Conservation (phyloP, 2,329 filamentous ascomycete species). For the Exophiala phaeomuriformis region DNA sequence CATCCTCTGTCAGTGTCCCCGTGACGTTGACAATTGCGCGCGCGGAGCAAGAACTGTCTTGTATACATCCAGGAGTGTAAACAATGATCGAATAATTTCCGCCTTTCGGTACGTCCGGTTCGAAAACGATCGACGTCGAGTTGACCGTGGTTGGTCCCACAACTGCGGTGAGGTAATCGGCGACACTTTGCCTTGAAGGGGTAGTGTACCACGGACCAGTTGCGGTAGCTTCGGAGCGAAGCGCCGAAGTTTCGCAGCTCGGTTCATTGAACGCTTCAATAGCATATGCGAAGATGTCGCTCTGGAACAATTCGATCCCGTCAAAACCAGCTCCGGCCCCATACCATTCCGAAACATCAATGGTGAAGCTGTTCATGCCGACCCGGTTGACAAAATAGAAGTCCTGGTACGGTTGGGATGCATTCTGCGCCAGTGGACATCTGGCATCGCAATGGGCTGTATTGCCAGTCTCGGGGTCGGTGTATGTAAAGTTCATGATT, state of each 20-base stretch:
- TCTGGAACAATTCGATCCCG: slow-evolving; percentile 78
- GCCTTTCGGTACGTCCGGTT: slow-evolving; percentile 75
- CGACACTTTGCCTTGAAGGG: slow-evolving; percentile 60
- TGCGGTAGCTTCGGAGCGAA: slow-evolving; percentile 54
- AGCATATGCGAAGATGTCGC: slow-evolving; percentile 76
- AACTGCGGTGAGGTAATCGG: slow-evolving; percentile 67
- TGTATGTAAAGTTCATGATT: slow-evolving; percentile 93
- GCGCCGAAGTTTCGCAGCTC: slow-evolving; percentile 56
- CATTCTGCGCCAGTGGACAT: slow-evolving; percentile 74
- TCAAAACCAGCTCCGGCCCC: slow-evolving; percentile 75
- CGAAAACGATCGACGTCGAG: slow-evolving; percentile 62
- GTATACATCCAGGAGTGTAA: slow-evolving; percentile 83
- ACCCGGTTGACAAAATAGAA: slow-evolving; percentile 84
- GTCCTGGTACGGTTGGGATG: slow-evolving; percentile 65
- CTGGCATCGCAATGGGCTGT: slow-evolving; percentile 67
- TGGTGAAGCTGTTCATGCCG: slow-evolving; percentile 77
- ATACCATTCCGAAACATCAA: slow-evolving; percentile 84
- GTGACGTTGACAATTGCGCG: slow-evolving; percentile 80
- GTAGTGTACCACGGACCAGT: slow-evolving; percentile 67
- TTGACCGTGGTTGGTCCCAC: slow-evolving; percentile 53
- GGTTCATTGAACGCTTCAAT: slow-evolving; percentile 85
- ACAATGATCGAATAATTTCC: slow-evolving; percentile 88
- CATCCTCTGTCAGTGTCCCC: slow-evolving; percentile 54
- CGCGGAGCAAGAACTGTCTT: slow-evolving; percentile 66
- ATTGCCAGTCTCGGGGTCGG: slow-evolving; percentile 62